Evolutionary conservation across 2,329 filamentous ascomycete genomes (phyloP).

Genomic region (Aspergillus niger): DNA sequence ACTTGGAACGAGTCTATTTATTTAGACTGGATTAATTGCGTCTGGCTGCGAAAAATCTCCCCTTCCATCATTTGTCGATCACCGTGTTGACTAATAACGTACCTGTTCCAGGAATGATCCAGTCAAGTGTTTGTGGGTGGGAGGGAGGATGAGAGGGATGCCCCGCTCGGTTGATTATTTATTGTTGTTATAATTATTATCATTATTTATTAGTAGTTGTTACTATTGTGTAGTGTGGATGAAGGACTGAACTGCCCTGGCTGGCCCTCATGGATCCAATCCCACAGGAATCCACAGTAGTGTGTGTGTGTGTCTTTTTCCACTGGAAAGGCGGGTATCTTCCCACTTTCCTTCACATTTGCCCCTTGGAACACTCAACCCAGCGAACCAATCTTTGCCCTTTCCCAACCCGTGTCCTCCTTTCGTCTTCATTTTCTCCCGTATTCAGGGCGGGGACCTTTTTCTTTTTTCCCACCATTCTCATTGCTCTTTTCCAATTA

Average conservation of each 20-base stretch:
- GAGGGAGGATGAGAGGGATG: too few species aligned
- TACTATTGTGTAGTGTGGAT: too few species aligned
- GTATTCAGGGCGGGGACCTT: background rate
- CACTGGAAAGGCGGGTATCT: background rate
- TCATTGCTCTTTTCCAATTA: background rate
- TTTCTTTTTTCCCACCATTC: background rate
- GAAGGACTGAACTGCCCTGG: background rate
- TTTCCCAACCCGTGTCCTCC: background rate
- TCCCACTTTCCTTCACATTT: background rate
- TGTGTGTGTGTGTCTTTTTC: too few species aligned
- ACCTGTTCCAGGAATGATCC: constrained; percentile 20
- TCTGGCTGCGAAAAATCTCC: constrained; percentile 8
- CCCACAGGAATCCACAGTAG: background rate
- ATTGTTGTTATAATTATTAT: background rate
- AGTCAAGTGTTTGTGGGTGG: constrained; percentile 7
- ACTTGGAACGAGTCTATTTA: constrained; percentile 12
- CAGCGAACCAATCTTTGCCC: background rate
- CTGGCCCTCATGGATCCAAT: background rate
- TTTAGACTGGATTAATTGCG: constrained; percentile 9
- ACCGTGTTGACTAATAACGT: constrained; percentile 13
- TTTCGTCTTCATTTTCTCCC: background rate
- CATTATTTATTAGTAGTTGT: too few species aligned
- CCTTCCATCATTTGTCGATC: constrained; percentile 21
- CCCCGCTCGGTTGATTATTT: background rate
- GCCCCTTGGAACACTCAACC: background rate